Conservation (phyloP, 108 stramenopile genomes). For the Nitzschia sp. region DNA sequence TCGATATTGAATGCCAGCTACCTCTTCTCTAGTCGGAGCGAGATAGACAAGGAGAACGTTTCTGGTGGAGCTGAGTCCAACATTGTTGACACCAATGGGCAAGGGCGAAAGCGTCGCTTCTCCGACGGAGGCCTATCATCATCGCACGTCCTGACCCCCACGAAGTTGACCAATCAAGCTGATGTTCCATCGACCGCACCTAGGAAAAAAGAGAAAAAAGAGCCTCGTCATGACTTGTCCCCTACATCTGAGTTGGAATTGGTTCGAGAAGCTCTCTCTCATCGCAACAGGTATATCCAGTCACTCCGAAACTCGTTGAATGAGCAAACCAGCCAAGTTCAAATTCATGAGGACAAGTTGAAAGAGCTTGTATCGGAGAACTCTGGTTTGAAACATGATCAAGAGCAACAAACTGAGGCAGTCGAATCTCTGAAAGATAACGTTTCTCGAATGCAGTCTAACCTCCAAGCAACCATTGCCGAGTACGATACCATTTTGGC, state of each 20-base stretch:
- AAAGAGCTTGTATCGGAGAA: conserved; percentile 2
- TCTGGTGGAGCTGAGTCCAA: neutral
- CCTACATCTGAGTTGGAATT: conserved; percentile 22
- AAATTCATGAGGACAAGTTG: conserved; percentile 31
- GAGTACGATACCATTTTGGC: conserved; percentile 34
- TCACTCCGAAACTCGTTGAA: conserved; percentile 80
- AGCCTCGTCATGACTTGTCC: conserved; percentile 9
- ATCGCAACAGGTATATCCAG: conserved; percentile 9
- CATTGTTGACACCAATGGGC: neutral
- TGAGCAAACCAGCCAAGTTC: neutral
- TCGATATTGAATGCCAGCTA: conserved; percentile 75
- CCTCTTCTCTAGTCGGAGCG: conserved; percentile 24
- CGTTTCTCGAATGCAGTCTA: neutral
- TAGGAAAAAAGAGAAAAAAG: conserved; percentile 16
- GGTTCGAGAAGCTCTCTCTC: conserved; percentile 25
- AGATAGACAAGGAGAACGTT: neutral
- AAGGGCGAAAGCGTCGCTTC: conserved; percentile 34
- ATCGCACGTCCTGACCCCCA: neutral
- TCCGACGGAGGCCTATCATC: conserved; percentile 41
- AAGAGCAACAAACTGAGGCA: conserved; percentile 34
- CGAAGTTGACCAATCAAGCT: conserved; percentile 1
- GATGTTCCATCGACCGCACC: conserved; percentile 24
- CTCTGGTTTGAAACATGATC: neutral
- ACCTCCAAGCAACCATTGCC: conserved; percentile 9
- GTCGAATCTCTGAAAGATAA: neutral